Percentiles rank a stretch among this genome's conserved stretches.
phyloP scores from a whole-genome alignment of 2,329 filamentous ascomycete genomes.

The Penicillium sp. region DNA sequence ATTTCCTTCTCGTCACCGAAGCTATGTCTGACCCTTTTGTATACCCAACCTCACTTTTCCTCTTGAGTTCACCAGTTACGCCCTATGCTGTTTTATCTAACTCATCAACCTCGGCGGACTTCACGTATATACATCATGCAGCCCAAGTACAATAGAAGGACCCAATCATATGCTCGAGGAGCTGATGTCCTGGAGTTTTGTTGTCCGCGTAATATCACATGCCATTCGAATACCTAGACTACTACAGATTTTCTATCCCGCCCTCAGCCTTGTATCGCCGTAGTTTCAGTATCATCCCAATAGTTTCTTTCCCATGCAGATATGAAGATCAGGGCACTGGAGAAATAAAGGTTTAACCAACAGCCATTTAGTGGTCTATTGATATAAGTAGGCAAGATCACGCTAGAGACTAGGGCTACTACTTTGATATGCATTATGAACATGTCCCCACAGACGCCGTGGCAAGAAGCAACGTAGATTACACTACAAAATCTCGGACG shows the following conservation, averaged over 20 bases:
- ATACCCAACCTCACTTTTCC: slow-evolving; percentile 26
- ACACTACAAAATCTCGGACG: background rate
- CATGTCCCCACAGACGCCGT: background rate
- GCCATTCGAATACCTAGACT: background rate
- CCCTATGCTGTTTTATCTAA: slow-evolving; percentile 9
- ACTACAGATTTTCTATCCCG: too few relatives aligned
- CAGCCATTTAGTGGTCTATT: background rate
- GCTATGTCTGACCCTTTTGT: slow-evolving; percentile 23
- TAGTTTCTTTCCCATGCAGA: background rate
- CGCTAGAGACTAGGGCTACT: background rate
- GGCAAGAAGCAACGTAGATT: background rate
- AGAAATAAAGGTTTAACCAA: background rate
- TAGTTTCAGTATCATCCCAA: background rate
- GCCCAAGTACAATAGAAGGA: background rate
- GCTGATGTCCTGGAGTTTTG: background rate
- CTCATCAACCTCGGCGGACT: background rate
- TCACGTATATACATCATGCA: too few relatives aligned
- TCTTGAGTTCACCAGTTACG: slow-evolving; percentile 16
- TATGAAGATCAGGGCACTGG: background rate
- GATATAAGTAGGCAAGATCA: background rate
- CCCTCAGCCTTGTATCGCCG: too few relatives aligned
- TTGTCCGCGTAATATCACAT: background rate
- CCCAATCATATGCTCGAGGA: background rate
- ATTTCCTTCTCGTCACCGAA: slow-evolving; percentile 14
- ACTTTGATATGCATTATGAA: background rate